phyloP scores from a whole-genome alignment of 2,329 filamentous ascomycete species.

The Stagonosporopsis vannaccii region DNA sequence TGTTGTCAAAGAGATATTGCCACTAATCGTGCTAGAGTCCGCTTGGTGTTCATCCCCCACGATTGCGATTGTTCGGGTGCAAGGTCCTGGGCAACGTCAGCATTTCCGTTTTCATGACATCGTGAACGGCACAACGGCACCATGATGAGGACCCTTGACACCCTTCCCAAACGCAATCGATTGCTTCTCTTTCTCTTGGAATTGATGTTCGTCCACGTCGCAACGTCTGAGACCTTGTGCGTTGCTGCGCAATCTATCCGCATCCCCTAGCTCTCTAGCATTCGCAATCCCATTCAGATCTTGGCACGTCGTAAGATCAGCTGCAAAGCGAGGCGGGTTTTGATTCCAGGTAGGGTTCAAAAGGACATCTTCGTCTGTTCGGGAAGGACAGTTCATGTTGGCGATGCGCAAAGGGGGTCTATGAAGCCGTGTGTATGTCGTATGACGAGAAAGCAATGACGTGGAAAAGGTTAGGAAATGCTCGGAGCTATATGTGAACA shows the following conservation, averaged over 20 bases:
- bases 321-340: constrained; percentile 38
- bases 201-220: constrained; percentile 23
- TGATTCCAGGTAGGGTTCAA: constrained; percentile 42
- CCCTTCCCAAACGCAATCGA: constrained; percentile 27
- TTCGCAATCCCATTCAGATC: constrained; percentile 43
- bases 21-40: constrained; percentile 17
- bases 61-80: constrained; percentile 35
- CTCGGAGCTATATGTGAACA: constrained; percentile 25
- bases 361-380: constrained; percentile 35
- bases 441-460: constrained; percentile 22
- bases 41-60: constrained; percentile 28
- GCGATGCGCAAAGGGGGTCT: not conserved
- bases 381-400: constrained; percentile 43
- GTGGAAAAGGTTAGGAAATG: constrained; percentile 20
- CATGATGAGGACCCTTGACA: constrained; percentile 34
- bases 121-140: constrained; percentile 17
- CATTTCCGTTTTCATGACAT: constrained; percentile 6
- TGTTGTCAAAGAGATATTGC: not conserved
- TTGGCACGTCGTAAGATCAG: constrained; percentile 42
- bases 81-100: constrained; percentile 35
- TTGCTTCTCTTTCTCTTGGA: constrained; percentile 30
- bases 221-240: constrained; percentile 21
- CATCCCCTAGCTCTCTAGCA: constrained; percentile 39
- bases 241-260: constrained; percentile 26
- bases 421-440: not conserved